Base-by-base conservation (phyloP, 805 yeast genomes). In the Sugiyamaella valdiviana region DNA sequence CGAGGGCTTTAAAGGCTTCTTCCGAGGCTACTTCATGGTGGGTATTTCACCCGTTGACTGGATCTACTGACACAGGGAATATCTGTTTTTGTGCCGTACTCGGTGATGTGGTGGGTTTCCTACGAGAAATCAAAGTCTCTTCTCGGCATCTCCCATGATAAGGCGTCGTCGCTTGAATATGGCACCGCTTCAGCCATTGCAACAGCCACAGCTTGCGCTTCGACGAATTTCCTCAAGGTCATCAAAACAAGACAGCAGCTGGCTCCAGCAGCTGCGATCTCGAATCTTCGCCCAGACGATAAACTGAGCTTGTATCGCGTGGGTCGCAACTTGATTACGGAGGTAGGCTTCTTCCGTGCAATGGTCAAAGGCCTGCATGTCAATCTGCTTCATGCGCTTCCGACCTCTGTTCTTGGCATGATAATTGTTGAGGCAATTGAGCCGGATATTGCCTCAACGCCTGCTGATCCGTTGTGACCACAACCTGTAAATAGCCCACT, bases 211-310 rank as follows among this genome's bases (percentile, higher is more conserved):
- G 70, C 72, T 1, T 65, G 66, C 17, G 51, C 63, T 14, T 55
- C 52, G 15, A 66, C 72, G 10, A 70, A 70, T 49, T 65, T 66
- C 40, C 54, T 70, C 15, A 74, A 70, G 49, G 69, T 70, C n/a
- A 63, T 70, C 16, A 70, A 68, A 49, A 70, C 73, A n/a, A 61
- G 74, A 12, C 72, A 68, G 55, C 74, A 70, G 60, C 60, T 69
- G 36, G 69, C 73, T 1, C 59, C 58, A 24, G 60, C 73, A 2
- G 64, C 62, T 5, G 73, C 69, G 48, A 63, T 69, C 39, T 49
- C 59, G 5, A 46, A 48, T 15, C 46, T 69, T 40, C 60, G 73
- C 23, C 73, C 73, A 0, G 63, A 62, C 23, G 73, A 69, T 45
- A 56, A 55, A 20, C 49, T 48, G 23, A 63, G 71, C 36, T 59